phyloP scores from a whole-genome alignment of 257 asterid species.

The Schizonepeta tenuifolia region DNA sequence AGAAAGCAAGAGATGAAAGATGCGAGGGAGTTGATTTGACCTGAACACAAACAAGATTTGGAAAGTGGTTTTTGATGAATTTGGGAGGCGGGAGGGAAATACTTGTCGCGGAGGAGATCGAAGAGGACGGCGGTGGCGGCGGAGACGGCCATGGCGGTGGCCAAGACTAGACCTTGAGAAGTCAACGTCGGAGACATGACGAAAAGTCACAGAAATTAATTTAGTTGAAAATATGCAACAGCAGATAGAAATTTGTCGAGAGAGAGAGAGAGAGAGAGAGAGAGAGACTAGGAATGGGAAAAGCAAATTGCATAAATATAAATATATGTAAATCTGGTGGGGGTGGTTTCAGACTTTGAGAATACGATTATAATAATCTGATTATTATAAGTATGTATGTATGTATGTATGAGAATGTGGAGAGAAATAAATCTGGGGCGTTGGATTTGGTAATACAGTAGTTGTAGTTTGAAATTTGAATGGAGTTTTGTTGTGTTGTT shows the following conservation, averaged over 20 bases:
- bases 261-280: not conserved
- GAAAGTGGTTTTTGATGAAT: constrained; percentile 23
- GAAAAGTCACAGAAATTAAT: not conserved
- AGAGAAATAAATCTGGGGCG: constrained; percentile 11
- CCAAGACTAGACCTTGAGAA: constrained; percentile 68
- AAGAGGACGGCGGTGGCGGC: constrained; percentile 69
- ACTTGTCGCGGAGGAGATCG: constrained; percentile 56
- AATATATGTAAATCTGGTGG: constrained; percentile 20
- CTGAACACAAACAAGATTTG: constrained; percentile 71
- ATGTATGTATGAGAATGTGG: constrained; percentile 16
- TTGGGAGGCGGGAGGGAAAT: constrained; percentile 21
- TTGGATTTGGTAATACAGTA: not conserved
- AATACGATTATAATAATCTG: too few relatives aligned
- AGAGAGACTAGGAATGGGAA: not conserved
- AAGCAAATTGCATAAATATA: not conserved
- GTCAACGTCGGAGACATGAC: constrained; percentile 52
- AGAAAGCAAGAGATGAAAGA: not conserved
- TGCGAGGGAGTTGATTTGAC: constrained; percentile 38
- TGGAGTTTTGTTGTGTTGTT: not conserved
- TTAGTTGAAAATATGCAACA: too few relatives aligned
- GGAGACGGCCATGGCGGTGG: constrained; percentile 88
- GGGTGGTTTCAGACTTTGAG: too few relatives aligned
- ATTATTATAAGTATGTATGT: not conserved
- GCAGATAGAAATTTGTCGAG: not conserved
- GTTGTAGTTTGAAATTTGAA: constrained; percentile 16